Evolutionary conservation across 805 yeast species (phyloP).

Genomic region (Saccharomycopsis sp.): DNA sequence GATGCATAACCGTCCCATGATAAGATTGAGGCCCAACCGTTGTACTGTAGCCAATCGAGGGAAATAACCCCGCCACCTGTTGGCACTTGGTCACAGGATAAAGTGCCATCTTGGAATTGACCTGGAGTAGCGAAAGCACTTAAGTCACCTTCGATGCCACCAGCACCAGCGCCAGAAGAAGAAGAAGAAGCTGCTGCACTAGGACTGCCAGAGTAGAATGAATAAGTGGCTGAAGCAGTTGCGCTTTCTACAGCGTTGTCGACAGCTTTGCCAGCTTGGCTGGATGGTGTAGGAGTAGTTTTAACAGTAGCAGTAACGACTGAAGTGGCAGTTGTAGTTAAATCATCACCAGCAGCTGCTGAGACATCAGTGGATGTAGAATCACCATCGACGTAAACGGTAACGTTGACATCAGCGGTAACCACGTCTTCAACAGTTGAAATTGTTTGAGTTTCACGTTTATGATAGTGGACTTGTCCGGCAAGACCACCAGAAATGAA

Average conservation of each 20-base stretch:
- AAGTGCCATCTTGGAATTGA: conserved; percentile 62
- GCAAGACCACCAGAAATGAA: not conserved
- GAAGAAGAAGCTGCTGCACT: conserved; percentile 27
- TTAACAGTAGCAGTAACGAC: not conserved
- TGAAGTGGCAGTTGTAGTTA: conserved; percentile 3
- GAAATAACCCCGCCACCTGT: conserved; percentile 78
- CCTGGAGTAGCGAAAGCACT: conserved; percentile 36
- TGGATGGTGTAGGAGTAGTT: conserved; percentile 1
- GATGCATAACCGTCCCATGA: conserved; percentile 56
- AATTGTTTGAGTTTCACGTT: conserved; percentile 12
- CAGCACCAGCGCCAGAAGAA: conserved; percentile 29
- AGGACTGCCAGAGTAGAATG: conserved; percentile 29
- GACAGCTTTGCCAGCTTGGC: conserved; percentile 19
- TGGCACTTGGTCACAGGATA: conserved; percentile 63
- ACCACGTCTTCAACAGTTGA: conserved; percentile 10
- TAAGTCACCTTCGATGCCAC: conserved; percentile 45
- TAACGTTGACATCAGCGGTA: conserved; percentile 16
- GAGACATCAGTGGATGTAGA: conserved; percentile 8
- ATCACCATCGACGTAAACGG: conserved; percentile 17
- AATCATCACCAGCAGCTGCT: conserved; percentile 2
- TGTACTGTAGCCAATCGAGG: conserved; percentile 62
- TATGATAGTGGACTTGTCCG: conserved; percentile 5
- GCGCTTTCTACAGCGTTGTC: conserved; percentile 14
- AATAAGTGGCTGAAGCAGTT: conserved; percentile 18
- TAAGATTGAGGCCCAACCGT: conserved; percentile 74